phyloP scores from a whole-genome alignment of 805 yeast species.

The Yarrowia bubula region DNA sequence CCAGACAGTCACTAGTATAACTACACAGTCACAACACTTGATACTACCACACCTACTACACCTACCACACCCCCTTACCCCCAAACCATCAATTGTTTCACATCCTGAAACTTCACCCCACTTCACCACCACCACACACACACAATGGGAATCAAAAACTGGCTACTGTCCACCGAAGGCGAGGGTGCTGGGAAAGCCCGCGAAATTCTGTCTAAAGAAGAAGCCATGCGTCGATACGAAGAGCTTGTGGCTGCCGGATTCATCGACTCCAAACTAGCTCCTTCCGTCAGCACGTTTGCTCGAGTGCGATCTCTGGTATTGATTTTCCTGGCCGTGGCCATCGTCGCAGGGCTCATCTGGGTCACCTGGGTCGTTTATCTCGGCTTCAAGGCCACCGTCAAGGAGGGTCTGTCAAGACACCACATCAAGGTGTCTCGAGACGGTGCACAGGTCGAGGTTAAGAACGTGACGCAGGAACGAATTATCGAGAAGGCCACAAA shows the following conservation, averaged over 20 bases:
- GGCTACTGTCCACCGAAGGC: conserved; percentile 19
- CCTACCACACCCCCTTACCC: too few species aligned
- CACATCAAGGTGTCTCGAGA: conserved; percentile 24
- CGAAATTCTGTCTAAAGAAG: conserved; percentile 13
- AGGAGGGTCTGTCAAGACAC: conserved; percentile 18
- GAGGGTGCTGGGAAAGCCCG: not conserved
- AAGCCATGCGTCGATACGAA: conserved; percentile 16
- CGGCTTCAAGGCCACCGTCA: conserved; percentile 20
- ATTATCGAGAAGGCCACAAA: conserved; percentile 26
- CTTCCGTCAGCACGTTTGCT: conserved; percentile 2
- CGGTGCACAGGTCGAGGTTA: conserved; percentile 24
- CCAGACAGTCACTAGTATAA: not conserved
- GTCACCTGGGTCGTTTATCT: not conserved
- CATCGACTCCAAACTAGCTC: not conserved
- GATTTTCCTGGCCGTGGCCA: conserved; percentile 3
- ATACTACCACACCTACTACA: not conserved
- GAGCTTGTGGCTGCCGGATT: conserved; percentile 20
- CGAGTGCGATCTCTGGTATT: conserved; percentile 15
- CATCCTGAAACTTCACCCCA: not conserved
- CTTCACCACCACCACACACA: not conserved
- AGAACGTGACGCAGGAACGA: conserved; percentile 24
- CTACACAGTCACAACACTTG: not conserved
- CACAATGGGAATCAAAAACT: not conserved
- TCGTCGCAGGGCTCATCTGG: conserved; percentile 4
- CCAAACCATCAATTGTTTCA: too few species aligned